These are phyloP conservation scores for Penicillium parvum DNA, from an alignment of 495 filamentous ascomycete genomes.

Conservation along the genomic window DNA sequence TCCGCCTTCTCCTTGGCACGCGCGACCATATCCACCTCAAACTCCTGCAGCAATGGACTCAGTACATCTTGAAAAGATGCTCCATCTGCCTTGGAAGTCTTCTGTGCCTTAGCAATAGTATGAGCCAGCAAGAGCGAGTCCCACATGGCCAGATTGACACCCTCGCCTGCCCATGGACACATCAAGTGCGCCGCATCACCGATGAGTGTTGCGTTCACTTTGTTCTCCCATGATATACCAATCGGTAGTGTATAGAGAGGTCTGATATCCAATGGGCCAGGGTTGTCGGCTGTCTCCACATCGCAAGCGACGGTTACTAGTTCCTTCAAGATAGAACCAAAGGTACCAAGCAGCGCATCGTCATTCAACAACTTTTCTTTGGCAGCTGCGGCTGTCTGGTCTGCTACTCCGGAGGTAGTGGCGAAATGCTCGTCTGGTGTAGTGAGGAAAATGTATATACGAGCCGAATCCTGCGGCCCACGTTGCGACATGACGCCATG, in stretches of 20 bases:
- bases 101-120: constrained; percentile 25
- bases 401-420: constrained; percentile 20
- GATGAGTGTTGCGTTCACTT: constrained; percentile 45
- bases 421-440: constrained; percentile 27
- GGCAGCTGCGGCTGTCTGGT: constrained; percentile 18
- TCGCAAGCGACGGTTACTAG: constrained; percentile 37
- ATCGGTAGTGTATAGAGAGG: constrained; percentile 50
- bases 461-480: constrained; percentile 34
- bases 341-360: constrained; percentile 29
- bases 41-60: constrained; percentile 23
- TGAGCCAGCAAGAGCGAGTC: constrained; percentile 52
- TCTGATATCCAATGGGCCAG: constrained; percentile 19
- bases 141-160: constrained; percentile 55
- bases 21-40: constrained; percentile 34
- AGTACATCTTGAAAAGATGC: constrained; percentile 17
- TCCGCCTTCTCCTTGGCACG: constrained; percentile 28
- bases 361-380: constrained; percentile 29
- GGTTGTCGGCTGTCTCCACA: constrained; percentile 22
- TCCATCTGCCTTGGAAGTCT: neutral
- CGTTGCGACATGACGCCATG: constrained; percentile 32
- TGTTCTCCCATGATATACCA: constrained; percentile 44
- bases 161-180: constrained; percentile 57
- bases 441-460: constrained; percentile 36
- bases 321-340: constrained; percentile 31
- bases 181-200: constrained; percentile 62